A percentile compares a stretch with the other conserved stretches of the same genome.
These are phyloP conservation scores for Fusarium odoratissimum DNA, from an alignment of 2,329 filamentous ascomycete species.

Conservation along the genomic window DNA sequence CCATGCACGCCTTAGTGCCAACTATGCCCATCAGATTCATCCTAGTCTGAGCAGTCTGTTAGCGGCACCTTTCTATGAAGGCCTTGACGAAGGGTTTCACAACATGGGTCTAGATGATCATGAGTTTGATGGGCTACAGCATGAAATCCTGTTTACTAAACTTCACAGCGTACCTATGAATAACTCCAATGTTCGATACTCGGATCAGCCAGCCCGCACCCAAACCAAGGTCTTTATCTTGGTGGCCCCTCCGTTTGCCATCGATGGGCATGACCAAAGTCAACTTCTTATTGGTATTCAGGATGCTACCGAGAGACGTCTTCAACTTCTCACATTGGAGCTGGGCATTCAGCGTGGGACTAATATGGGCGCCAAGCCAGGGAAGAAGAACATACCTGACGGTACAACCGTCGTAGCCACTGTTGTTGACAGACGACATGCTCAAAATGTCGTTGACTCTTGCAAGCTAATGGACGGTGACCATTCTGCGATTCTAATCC, in stretches of 20 bases:
- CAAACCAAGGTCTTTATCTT: conserved; percentile 76
- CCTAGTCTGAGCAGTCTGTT: conserved; percentile 70
- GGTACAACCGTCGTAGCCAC: conserved; percentile 45
- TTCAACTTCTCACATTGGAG: conserved; percentile 74
- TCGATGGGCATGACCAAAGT: conserved; percentile 64
- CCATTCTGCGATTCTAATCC: conserved; percentile 74
- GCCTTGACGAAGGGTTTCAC: conserved; percentile 78
- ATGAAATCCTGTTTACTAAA: conserved; percentile 78
- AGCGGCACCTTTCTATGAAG: conserved; percentile 75
- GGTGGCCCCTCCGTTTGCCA: conserved; percentile 66
- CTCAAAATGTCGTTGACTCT: conserved; percentile 77
- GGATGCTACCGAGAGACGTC: conserved; percentile 73
- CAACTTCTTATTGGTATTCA: conserved; percentile 76
- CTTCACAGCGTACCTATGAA: conserved; percentile 75
- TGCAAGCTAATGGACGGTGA: conserved; percentile 76
- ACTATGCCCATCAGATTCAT: conserved; percentile 59
- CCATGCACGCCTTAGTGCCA: conserved; percentile 54
- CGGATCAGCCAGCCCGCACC: conserved; percentile 62
- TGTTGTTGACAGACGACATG: conserved; percentile 65
- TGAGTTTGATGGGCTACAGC: conserved; percentile 76
- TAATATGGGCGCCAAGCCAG: conserved; percentile 41
- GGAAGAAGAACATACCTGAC: conserved; percentile 35
- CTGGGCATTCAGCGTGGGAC: conserved; percentile 58
- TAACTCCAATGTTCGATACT: conserved; percentile 70
- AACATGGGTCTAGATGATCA: conserved; percentile 79